Conservation (phyloP, 2,329 filamentous ascomycete species). For the Sclerotinia nivalis region DNA sequence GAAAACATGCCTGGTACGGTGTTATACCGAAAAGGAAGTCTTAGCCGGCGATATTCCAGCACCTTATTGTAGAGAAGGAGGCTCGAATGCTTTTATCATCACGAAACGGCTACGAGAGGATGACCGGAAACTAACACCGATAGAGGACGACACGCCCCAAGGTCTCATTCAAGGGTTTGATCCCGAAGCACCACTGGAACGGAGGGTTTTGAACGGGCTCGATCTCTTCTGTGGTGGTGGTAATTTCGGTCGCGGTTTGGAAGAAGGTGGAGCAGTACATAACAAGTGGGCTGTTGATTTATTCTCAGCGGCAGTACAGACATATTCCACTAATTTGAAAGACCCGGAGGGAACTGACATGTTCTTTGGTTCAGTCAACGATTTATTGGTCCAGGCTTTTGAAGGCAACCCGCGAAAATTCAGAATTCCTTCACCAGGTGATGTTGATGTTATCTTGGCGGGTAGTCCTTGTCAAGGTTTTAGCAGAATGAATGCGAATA, state of each 20-base stretch:
- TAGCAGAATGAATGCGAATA: slow-evolving; percentile 61
- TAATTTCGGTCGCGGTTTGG: slow-evolving; percentile 73
- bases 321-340: slow-evolving; percentile 67
- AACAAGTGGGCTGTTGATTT: slow-evolving; percentile 71
- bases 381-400: slow-evolving; percentile 59
- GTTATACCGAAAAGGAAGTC: slow-evolving; percentile 48
- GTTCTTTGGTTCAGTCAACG: slow-evolving; percentile 72
- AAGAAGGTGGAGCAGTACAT: slow-evolving; percentile 66
- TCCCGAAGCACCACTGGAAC: slow-evolving; percentile 40
- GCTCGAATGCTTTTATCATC: slow-evolving; percentile 67
- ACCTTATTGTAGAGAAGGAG: slow-evolving; percentile 67
- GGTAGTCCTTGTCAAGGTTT: slow-evolving; percentile 81
- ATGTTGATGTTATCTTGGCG: slow-evolving; percentile 68
- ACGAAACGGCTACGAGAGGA: slow-evolving; percentile 45
- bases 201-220: slow-evolving; percentile 56
- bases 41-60: slow-evolving; percentile 48
- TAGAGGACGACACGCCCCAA: slow-evolving; percentile 41
- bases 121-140: slow-evolving; percentile 41
- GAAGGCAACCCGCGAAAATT: slow-evolving; percentile 47
- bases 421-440: slow-evolving; percentile 57
- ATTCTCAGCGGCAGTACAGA: slow-evolving; percentile 63
- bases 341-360: slow-evolving; percentile 49
- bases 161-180: slow-evolving; percentile 58
- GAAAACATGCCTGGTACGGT: slow-evolving; percentile 60
- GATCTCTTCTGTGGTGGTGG: slow-evolving; percentile 79